A percentile compares a stretch with the other conserved stretches of the same genome.
These are phyloP conservation scores for Trypanosoma congolense DNA, from an alignment of 208 protist species.

Conservation along the genomic window DNA sequence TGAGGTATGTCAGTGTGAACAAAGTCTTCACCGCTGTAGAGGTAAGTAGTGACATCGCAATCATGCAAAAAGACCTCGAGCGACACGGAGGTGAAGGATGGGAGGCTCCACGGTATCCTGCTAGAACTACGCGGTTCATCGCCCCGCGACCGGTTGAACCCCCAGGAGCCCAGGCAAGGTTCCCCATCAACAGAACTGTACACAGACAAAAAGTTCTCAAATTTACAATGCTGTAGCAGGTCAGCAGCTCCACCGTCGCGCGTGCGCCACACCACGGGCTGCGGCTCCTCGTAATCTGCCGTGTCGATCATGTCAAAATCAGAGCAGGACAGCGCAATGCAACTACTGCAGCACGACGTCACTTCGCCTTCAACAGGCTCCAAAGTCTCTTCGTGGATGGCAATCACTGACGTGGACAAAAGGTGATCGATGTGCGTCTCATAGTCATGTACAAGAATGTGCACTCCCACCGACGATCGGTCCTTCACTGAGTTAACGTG, in stretches of 20 bases:
- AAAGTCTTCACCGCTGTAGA: slow-evolving; percentile 55
- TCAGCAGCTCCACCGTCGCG: slow-evolving; percentile 12
- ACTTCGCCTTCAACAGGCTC: neutral
- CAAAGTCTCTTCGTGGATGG: neutral
- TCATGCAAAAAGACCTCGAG: slow-evolving; percentile 40
- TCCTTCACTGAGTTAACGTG: slow-evolving; percentile 2
- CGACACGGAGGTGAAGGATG: slow-evolving; percentile 9
- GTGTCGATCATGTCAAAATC: slow-evolving; percentile 22
- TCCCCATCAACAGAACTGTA: slow-evolving; percentile 1
- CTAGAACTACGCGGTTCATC: neutral
- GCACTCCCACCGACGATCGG: neutral
- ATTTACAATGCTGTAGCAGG: slow-evolving; percentile 5
- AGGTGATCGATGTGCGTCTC: slow-evolving; percentile 5
- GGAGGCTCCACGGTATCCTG: neutral
- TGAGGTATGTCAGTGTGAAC: slow-evolving; percentile 23
- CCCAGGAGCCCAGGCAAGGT: neutral
- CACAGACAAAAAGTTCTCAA: slow-evolving; percentile 20
- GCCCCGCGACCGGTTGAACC: neutral
- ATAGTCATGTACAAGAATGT: slow-evolving; percentile 14
- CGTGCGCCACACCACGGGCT: slow-evolving; percentile 6
- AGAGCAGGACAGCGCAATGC: neutral
- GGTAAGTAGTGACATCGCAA: slow-evolving; percentile 32
- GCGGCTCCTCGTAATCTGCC: neutral
- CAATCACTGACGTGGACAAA: slow-evolving; percentile 11
- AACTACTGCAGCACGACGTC: neutral